Base-by-base conservation (phyloP, 2,329 filamentous ascomycete genomes). In the Cladosporium colombiae region DNA sequence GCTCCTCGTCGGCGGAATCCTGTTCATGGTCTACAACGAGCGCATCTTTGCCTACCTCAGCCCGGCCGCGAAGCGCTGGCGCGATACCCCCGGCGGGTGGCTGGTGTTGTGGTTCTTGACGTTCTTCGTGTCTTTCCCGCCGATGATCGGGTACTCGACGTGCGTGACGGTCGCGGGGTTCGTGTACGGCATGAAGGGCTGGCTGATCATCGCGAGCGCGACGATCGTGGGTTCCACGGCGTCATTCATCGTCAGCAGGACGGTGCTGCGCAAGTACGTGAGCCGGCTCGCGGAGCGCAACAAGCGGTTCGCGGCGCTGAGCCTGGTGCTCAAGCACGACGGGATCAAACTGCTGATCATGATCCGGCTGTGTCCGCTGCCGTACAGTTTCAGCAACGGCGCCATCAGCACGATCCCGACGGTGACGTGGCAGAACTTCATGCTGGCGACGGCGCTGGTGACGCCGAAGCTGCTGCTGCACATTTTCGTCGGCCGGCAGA, bases 341-440 rank as follows among this genome's bases (percentile, higher is more conserved):
- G 95, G 95, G 0, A 79, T 99, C 61, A 91, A 92, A 73, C 88
- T 98, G 63, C 84, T 99, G 55, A 89, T 92, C 68, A 96, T 95
- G 85, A 95, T 99, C 72, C 87, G 95, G 33, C 85, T 98, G 69
- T 98, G 94, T 74, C 95, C 95, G 1, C 77, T 99, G 67, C 95
- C 95, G 16, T 99, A 96, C 77, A 95, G 91, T 62, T 82, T 98
- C 71, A 93, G 91, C 75, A 99, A 99, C 76, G 95, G 93, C 60
- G 96, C 96, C 67, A 87, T 99, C 64, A 92, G 92, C 33, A 98
- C 95, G 1, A 93, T 99, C 68, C 93, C 93, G 2, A 96, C 91
- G 35, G 91, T 99, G 37, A 85, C 89, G 27, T 91, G 91, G 49
- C 77, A 85, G 67, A 86, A 86, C 56, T 98, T 96, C 80, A 89